Evolutionary conservation across 345 rosid genomes (phyloP), one percentile per base, ranked within the genome.

Genomic region (Dipteronia dyeriana): DNA sequence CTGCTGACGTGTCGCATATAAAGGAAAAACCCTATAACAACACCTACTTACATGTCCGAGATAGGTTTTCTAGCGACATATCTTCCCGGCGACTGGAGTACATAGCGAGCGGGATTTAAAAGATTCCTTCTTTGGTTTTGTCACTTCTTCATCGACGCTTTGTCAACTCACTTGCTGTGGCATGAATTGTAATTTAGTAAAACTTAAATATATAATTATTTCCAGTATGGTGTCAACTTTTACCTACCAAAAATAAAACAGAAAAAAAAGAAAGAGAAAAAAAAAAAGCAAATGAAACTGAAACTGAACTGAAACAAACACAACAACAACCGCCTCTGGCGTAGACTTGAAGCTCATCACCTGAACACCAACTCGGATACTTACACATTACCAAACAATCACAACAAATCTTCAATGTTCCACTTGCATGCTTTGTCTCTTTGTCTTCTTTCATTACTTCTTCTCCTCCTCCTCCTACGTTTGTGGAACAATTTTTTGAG

Each of bases 321-420:
- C 66, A 39, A 8, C 66, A 57, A 20, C 63, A 23, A 51, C 25
- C 45, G 25, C 10, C 61, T 70, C 26, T 59, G 49, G 56, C 76
- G 53, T 59, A 41, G 38, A 13, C 38, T 60, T 59, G 54, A 73
- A 73, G 76, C 26, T 39, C 64, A 31, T 71, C n/a, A 67, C 3
- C 10, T 12, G 20, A 56, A 20, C 49, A 0, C 39, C 1, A 51
- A 7, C 39, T 57, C 19, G 20, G 63, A 73, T 67, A 39, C 53
- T 73, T 22, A 22, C 76, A 7, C 20, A 57, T 22, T 34, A 60
- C 76, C 76, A 73, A 73, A 73, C 67, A 41, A 41, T 59, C 54
- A 60, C 76, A 41, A 39, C 66, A 22, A 41, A 73, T 26, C 38
- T 22, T 38, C 49, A 3, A 20, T 47, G 8, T 53, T 29, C 17